A percentile compares a stretch with the other conserved stretches of the same genome.
Evolutionary conservation across 345 rosid species (phyloP).

Genomic region (Firmiana major): DNA sequence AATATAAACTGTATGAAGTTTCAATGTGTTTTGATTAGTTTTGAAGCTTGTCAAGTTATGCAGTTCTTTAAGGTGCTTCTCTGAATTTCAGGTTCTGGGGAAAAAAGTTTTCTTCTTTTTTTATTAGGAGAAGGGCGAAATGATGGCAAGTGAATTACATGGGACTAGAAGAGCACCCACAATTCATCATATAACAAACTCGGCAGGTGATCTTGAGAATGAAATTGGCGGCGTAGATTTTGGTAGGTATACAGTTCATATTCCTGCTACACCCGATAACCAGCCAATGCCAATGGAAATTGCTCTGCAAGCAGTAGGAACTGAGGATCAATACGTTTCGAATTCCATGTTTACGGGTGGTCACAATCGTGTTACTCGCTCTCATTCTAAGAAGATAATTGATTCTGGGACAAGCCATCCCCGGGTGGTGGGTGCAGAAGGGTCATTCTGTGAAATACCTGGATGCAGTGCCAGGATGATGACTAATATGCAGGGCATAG

Average conservation of each 20-base stretch:
- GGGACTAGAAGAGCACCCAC: slow-evolving; percentile 21
- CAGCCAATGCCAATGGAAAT: slow-evolving; percentile 27
- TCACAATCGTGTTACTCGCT: slow-evolving; percentile 31
- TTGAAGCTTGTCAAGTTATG: neutral
- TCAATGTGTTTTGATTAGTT: neutral
- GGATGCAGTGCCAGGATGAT: slow-evolving; percentile 41
- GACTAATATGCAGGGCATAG: slow-evolving; percentile 30
- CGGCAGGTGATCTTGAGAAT: slow-evolving; percentile 44
- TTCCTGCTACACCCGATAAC: slow-evolving; percentile 72
- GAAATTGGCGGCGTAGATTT: slow-evolving; percentile 39
- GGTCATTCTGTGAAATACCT: slow-evolving; percentile 30
- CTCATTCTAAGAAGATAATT: slow-evolving; percentile 36
- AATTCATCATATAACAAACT: slow-evolving; percentile 37
- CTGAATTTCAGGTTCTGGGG: slow-evolving; percentile 23
- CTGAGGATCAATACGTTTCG: slow-evolving; percentile 27
- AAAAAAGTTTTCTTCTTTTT: neutral
- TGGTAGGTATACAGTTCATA: slow-evolving; percentile 40
- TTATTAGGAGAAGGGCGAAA: neutral
- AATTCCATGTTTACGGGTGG: slow-evolving; percentile 47
- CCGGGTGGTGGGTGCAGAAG: slow-evolving; percentile 24
- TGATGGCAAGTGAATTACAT: slow-evolving; percentile 35
- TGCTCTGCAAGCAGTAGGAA: slow-evolving; percentile 13
- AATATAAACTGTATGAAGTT: neutral
- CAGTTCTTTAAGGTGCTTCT: neutral
- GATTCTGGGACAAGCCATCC: slow-evolving; percentile 27